Evolutionary conservation across 805 yeast genomes (phyloP).

Genomic region (Candida suzukii): DNA sequence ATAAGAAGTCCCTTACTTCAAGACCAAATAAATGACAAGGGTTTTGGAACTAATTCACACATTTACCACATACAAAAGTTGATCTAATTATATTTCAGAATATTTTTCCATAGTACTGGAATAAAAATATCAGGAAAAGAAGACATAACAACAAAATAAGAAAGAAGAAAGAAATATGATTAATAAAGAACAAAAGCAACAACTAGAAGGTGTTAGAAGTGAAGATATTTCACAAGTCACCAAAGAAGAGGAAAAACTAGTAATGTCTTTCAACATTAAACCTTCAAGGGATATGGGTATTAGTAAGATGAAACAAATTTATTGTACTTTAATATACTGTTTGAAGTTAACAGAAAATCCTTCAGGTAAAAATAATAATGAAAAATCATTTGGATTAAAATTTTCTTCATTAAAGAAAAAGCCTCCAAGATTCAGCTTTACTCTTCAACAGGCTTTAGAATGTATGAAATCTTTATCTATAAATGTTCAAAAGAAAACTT

Average conservation of each 20-base stretch:
- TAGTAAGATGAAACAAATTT: constrained; percentile 56
- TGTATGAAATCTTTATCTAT: constrained; percentile 44
- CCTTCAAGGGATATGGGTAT: constrained; percentile 46
- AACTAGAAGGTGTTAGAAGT: not conserved
- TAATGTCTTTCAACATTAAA: constrained; percentile 26
- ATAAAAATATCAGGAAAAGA: too few relatives aligned
- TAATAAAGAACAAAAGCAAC: not conserved
- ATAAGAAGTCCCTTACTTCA: too few relatives aligned
- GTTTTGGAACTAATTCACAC: too few relatives aligned
- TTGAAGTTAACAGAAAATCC: constrained; percentile 32
- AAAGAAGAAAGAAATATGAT: not conserved
- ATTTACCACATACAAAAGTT: too few relatives aligned
- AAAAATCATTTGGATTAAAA: not conserved
- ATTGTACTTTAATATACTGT: constrained; percentile 37
- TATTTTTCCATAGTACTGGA: too few relatives aligned
- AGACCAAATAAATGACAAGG: too few relatives aligned
- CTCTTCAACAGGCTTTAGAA: constrained; percentile 41
- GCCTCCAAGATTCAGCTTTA: constrained; percentile 45
- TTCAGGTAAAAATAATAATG: constrained; percentile 4
- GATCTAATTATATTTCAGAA: too few relatives aligned
- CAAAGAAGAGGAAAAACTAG: not conserved
- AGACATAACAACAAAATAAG: too few relatives aligned
- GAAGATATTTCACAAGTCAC: too few relatives aligned
- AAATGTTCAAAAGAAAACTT: constrained; percentile 38
- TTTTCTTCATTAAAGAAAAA: constrained; percentile 9